These are phyloP conservation scores for Coccinonectria pachysandricola DNA, from an alignment of 2,329 filamentous ascomycete genomes.

Conservation along the genomic window DNA sequence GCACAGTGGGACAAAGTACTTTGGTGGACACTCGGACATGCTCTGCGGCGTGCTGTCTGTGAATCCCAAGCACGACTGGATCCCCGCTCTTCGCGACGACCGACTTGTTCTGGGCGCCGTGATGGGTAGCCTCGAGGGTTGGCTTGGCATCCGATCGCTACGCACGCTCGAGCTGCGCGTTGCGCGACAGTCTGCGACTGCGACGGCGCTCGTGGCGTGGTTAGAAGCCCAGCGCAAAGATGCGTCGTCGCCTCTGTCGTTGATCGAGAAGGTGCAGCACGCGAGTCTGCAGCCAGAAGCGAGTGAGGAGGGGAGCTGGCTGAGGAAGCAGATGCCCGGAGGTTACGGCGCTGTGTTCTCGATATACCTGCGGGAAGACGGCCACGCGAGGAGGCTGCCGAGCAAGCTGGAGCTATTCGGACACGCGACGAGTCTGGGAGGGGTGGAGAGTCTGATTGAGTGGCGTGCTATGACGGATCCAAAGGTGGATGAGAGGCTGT, in stretches of 20 bases:
- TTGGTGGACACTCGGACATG: slow-evolving; percentile 91
- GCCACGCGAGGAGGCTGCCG: slow-evolving; percentile 58
- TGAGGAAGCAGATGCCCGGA: slow-evolving; percentile 78
- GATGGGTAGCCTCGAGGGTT: slow-evolving; percentile 83
- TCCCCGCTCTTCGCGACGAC: slow-evolving; percentile 52
- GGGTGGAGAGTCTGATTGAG: slow-evolving; percentile 92
- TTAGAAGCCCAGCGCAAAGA: slow-evolving; percentile 41
- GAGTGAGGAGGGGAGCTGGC: slow-evolving; percentile 53
- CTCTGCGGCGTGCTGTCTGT: slow-evolving; percentile 76
- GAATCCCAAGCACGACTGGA: slow-evolving; percentile 45
- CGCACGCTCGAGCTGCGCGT: slow-evolving; percentile 81
- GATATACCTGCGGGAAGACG: slow-evolving; percentile 51
- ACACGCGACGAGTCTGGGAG: slow-evolving; percentile 87
- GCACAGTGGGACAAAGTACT: slow-evolving; percentile 93
- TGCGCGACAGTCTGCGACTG: slow-evolving; percentile 61
- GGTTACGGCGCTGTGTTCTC: slow-evolving; percentile 87
- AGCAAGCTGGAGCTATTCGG: slow-evolving; percentile 76
- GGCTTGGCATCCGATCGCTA: slow-evolving; percentile 80
- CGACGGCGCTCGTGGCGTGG: slow-evolving; percentile 62
- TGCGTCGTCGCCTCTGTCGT: slow-evolving; percentile 32
- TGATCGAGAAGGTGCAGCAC: slow-evolving; percentile 58
- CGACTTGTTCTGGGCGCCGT: slow-evolving; percentile 70
- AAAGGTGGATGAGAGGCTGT: slow-evolving; percentile 57
- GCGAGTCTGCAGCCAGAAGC: slow-evolving; percentile 66
- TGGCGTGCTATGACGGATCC: slow-evolving; percentile 86